phyloP scores from a whole-genome alignment of 345 rosid genomes.

The Citrus trifoliata region DNA sequence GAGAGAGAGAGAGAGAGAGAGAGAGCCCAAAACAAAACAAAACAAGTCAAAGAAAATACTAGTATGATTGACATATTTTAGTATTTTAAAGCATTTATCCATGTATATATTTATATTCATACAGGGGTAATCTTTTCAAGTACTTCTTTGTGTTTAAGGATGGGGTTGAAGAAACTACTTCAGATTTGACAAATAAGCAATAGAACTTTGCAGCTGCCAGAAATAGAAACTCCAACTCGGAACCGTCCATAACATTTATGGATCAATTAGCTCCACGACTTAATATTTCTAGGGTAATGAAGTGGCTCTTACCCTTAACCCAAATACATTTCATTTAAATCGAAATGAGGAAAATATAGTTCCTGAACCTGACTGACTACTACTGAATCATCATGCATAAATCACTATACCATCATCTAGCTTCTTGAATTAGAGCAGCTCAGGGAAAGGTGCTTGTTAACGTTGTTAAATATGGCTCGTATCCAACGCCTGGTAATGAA shows the following conservation, averaged over 20 bases:
- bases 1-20: not conserved
- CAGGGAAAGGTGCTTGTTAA: not conserved
- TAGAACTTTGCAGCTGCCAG: not conserved
- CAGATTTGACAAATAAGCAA: not conserved
- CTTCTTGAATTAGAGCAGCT: not conserved
- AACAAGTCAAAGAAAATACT: too few species aligned
- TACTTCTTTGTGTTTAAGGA: not conserved
- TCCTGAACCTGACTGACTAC: not conserved
- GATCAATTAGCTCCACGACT: not conserved
- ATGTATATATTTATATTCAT: not conserved
- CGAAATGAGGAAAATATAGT: not conserved
- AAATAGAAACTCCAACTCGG: not conserved
- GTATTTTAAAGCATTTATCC: too few species aligned
- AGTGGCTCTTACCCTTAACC: not conserved
- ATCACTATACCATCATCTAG: not conserved
- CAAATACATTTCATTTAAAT: not conserved
- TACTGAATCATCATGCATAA: not conserved
- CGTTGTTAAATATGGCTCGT: conserved; percentile 26
- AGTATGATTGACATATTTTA: too few species aligned
- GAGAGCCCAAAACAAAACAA: too few species aligned
- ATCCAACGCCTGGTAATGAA: conserved; percentile 32
- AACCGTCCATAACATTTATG: not conserved
- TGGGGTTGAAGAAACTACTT: not conserved
- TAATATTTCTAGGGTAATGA: not conserved
- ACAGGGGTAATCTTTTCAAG: not conserved